phyloP scores from a whole-genome alignment of 768 basidiomycete species.

The Tulasnella calospora region DNA sequence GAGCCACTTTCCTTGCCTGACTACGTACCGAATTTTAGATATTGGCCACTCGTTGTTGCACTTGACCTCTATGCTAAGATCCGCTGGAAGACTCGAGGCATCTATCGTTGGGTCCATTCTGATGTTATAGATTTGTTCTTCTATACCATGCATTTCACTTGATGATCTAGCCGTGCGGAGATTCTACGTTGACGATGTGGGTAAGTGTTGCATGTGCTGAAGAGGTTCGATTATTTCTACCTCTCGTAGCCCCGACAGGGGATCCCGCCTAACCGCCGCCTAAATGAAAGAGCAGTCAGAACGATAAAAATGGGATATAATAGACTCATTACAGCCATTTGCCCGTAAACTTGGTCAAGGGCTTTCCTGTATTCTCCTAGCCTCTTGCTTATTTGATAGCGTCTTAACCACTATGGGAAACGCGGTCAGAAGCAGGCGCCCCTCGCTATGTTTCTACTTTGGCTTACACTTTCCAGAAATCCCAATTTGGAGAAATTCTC shows the following conservation, averaged over 20 bases:
- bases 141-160: background rate
- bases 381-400: background rate
- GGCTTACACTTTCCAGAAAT: background rate
- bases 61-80: background rate
- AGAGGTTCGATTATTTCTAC: background rate
- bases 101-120: background rate
- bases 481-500: background rate
- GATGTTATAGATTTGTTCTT: background rate
- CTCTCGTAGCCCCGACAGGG: background rate
- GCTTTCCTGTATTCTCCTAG: background rate
- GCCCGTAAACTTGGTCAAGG: background rate
- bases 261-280: background rate
- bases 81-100: background rate
- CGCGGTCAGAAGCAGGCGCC: background rate
- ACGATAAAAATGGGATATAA: background rate
- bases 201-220: too few species aligned
- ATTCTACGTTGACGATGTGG: background rate
- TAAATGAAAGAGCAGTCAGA: background rate
- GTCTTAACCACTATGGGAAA: background rate
- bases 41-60: background rate
- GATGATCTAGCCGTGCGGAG: background rate
- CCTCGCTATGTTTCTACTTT: background rate
- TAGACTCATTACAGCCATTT: background rate
- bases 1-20: background rate
- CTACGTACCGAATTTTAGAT: background rate